Evolutionary conservation across 208 protist species (phyloP).

Genomic region (Leishmania braziliensis): DNA sequence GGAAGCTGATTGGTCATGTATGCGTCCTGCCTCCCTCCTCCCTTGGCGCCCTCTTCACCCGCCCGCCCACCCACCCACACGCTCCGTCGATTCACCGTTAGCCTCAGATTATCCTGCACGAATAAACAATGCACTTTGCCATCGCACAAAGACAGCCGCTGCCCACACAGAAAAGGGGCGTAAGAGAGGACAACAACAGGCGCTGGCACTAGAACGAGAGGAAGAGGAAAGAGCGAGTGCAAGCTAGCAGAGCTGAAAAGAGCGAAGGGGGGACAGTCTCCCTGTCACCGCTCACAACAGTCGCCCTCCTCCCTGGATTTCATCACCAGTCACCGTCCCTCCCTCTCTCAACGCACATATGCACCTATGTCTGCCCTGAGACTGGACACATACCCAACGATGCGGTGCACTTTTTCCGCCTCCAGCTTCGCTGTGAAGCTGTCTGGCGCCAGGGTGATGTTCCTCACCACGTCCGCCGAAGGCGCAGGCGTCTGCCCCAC

Average conservation of each 20-base stretch:
- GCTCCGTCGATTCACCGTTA: background rate
- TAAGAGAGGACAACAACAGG: no score
- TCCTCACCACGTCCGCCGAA: slow-evolving; percentile 6
- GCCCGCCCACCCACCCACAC: background rate
- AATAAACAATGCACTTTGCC: background rate
- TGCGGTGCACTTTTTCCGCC: slow-evolving; percentile 28
- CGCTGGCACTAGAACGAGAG: background rate
- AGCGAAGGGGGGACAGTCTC: background rate
- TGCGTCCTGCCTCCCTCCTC: background rate
- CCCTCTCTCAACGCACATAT: slow-evolving; percentile 1
- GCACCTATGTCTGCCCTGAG: slow-evolving; percentile 20
- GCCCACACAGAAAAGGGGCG: background rate
- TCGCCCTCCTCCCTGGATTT: background rate
- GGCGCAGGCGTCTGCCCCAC: slow-evolving; percentile 7
- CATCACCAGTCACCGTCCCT: background rate
- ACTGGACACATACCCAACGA: slow-evolving; percentile 22
- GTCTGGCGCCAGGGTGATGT: slow-evolving; percentile 16
- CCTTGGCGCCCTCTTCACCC: background rate
- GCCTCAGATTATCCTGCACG: background rate
- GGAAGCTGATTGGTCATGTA: background rate
- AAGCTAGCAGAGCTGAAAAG: no score
- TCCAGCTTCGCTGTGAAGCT: slow-evolving; percentile 31
- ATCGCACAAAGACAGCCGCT: background rate
- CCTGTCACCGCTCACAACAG: background rate
- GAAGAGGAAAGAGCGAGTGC: background rate